Evolutionary conservation across 805 yeast species (phyloP).

Genomic region (Suhomyces emberorum): DNA sequence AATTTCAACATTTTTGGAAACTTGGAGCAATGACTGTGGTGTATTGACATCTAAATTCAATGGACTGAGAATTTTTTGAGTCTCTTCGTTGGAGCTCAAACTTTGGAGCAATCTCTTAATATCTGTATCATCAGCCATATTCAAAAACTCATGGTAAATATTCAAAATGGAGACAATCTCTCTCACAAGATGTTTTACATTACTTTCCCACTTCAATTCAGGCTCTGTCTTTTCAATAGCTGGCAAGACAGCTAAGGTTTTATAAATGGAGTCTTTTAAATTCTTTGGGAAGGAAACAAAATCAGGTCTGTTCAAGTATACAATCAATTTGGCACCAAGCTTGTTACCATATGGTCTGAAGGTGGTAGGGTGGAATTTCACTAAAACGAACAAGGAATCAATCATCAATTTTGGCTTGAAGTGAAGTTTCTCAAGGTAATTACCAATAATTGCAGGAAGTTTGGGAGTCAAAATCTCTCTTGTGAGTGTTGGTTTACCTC

Average conservation of each 20-base stretch:
- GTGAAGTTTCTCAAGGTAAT: constrained; percentile 43
- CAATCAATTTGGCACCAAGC: constrained; percentile 45
- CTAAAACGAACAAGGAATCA: constrained; percentile 34
- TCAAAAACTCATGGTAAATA: constrained; percentile 59
- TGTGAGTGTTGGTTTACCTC: constrained; percentile 80
- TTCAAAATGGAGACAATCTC: constrained; percentile 54
- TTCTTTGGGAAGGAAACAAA: constrained; percentile 37
- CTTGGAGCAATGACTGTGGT: constrained; percentile 48
- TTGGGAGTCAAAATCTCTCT: constrained; percentile 83
- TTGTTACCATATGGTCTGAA: constrained; percentile 75
- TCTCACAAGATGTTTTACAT: constrained; percentile 45
- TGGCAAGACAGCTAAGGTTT: constrained; percentile 54
- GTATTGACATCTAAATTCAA: constrained; percentile 58
- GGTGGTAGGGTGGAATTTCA: constrained; percentile 66
- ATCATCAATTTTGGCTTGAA: constrained; percentile 32
- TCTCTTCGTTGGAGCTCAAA: constrained; percentile 19
- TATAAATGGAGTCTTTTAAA: constrained; percentile 42
- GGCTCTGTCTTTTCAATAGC: constrained; percentile 53
- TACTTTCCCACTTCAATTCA: constrained; percentile 43
- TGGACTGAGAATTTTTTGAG: constrained; percentile 8
- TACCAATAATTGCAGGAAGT: constrained; percentile 56
- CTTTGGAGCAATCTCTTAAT: constrained; percentile 35
- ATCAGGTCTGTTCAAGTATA: constrained; percentile 29
- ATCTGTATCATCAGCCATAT: constrained; percentile 54
- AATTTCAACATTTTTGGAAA: constrained; percentile 49